Evolutionary conservation across 2,329 filamentous ascomycete species (phyloP).

Genomic region (Colletotrichum sp.): DNA sequence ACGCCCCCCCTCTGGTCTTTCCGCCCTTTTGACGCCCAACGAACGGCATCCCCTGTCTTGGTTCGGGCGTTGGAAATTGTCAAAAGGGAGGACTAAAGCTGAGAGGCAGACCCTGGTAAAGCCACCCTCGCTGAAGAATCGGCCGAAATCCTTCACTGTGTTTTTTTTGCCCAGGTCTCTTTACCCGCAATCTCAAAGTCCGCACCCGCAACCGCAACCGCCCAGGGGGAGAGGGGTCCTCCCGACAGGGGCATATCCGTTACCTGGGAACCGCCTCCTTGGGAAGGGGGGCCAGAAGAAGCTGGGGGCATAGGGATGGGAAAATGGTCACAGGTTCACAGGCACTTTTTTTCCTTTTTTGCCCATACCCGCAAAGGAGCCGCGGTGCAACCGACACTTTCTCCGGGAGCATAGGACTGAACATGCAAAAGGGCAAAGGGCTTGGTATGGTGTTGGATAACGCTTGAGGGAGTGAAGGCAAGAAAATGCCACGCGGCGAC

Average conservation of each 20-base stretch:
- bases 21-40: not conserved
- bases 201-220: not conserved
- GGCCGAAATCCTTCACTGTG: constrained; percentile 1
- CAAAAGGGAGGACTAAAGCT: not conserved
- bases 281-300: not conserved
- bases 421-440: not conserved
- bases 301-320: not conserved
- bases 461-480: not conserved
- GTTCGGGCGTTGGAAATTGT: not conserved
- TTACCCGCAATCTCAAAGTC: not conserved
- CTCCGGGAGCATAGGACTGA: not conserved
- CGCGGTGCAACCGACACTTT: constrained; percentile 14
- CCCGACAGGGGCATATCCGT: not conserved
- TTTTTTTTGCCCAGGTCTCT: not conserved
- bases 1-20: not conserved
- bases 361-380: constrained; percentile 5
- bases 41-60: not conserved
- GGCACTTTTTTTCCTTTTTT: not conserved
- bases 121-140: not conserved
- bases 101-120: not conserved
- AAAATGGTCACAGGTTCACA: not conserved
- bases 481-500: not conserved
- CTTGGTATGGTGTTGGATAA: not conserved
- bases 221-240: not conserved
- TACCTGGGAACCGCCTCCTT: not conserved